These are phyloP conservation scores for Fraxinus nigra DNA, from an alignment of 305 asterid species.

Conservation along the genomic window DNA sequence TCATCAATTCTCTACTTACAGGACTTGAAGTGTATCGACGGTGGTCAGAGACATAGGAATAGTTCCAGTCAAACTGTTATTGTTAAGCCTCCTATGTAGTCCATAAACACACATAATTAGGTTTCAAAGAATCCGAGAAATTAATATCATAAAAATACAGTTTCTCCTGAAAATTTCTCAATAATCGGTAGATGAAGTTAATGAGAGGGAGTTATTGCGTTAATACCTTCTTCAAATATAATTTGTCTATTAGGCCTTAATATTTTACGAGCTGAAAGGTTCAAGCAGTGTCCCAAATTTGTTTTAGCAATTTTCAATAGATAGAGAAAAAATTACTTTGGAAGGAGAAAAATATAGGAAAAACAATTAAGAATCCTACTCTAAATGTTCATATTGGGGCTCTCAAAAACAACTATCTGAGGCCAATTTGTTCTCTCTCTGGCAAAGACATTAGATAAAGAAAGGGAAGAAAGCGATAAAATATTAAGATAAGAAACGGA, in stretches of 20 bases:
- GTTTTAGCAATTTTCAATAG: background rate
- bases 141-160: background rate
- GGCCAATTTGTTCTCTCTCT: slow-evolving; percentile 5
- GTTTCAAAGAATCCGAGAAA: slow-evolving; percentile 7
- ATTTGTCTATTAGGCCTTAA: background rate
- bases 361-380: background rate
- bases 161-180: background rate
- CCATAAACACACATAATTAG: slow-evolving; percentile 26
- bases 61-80: slow-evolving; percentile 63
- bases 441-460: background rate
- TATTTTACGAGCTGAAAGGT: background rate
- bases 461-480: slow-evolving; percentile 21
- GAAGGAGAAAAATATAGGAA: background rate
- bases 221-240: slow-evolving; percentile 7
- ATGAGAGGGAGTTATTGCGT: slow-evolving; percentile 8
- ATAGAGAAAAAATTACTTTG: background rate
- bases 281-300: background rate
- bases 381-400: slow-evolving; percentile 14
- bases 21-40: slow-evolving; percentile 78
- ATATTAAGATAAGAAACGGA: slow-evolving; percentile 13
- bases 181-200: background rate
- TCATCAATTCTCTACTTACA: slow-evolving; percentile 56
- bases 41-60: slow-evolving; percentile 69
- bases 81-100: slow-evolving; percentile 80
- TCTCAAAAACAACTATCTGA: slow-evolving; percentile 8